phyloP scores from a whole-genome alignment of 2,329 filamentous ascomycete genomes.

The Fusarium mangiferae region DNA sequence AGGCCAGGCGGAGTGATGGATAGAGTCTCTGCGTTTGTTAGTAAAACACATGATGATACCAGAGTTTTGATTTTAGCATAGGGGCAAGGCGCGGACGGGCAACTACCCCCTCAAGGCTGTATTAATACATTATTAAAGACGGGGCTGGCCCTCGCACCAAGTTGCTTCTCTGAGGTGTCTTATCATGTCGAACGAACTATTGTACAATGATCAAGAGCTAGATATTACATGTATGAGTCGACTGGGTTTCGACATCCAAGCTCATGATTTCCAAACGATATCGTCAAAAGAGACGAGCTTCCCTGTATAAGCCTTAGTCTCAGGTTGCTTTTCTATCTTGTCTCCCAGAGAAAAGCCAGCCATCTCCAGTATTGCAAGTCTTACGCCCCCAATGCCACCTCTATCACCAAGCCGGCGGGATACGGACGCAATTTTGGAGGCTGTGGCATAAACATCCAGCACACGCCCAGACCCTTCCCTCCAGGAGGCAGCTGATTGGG shows the following conservation, averaged over 20 bases:
- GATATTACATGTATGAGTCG: neutral
- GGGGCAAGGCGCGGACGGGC: neutral
- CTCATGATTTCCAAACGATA: conserved; percentile 49
- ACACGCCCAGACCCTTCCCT: conserved; percentile 44
- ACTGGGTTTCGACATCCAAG: neutral
- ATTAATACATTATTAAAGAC: conserved; percentile 1
- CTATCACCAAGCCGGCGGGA: conserved; percentile 47
- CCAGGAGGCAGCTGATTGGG: conserved; percentile 42
- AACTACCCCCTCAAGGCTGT: neutral
- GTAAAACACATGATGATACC: conserved; percentile 11
- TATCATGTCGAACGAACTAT: neutral
- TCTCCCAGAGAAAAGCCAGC: conserved; percentile 49
- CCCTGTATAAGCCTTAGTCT: conserved; percentile 51
- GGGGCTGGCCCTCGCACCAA: neutral
- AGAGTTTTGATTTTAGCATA: neutral
- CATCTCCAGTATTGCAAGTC: conserved; percentile 54
- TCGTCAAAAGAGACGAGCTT: conserved; percentile 54
- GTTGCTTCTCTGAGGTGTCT: neutral
- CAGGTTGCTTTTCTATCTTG: conserved; percentile 49
- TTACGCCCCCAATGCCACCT: conserved; percentile 54
- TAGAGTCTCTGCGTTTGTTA: neutral
- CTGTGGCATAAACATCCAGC: conserved; percentile 49
- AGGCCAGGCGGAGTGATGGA: conserved; percentile 26
- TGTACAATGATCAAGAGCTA: neutral
- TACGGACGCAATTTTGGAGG: conserved; percentile 50